Evolutionary conservation across 73 alveolate species (phyloP), one percentile per base, ranked within the genome.

Genomic region (Symbiodinium natans): DNA sequence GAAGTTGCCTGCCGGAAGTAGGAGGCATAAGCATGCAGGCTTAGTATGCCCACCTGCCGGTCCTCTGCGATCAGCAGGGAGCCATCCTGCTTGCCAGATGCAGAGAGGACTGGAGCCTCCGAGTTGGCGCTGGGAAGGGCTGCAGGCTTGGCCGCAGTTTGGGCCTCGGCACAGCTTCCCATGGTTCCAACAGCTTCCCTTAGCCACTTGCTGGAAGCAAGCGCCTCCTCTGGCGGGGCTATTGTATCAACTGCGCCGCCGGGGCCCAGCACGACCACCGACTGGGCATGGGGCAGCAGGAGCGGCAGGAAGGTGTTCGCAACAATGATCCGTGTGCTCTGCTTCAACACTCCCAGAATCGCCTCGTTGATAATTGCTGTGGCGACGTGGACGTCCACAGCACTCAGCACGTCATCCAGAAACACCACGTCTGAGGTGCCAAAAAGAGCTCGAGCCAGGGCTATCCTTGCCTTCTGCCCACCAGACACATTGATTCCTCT

Each of bases 401-500:
- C 86, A 34, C 85, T 56, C 31, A 87, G 84, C 63, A 87, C 94
- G 41, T 87, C 94, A 41, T 87, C 94, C 94, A 87, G 40, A 36
- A 87, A 71, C 42, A 87, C 94, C 68, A 87, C 94, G 63, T 87
- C 94, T 31, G 52, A 13, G 7, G 94, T 21, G 80, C 80, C 43
- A 41, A 87, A 34, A 41, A 87, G 41, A 7, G 83, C 48, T 41
- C 94, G 94, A 9, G 94, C 94, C 59, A 87, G 41, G 34, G 68
- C 94, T 42, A 87, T 85, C 9, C 94, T 80, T 1, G 94, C 94
- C 94, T 87, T 39, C 48, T 90, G 97, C n/a, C 97, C 97, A 5
- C 97, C 97, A 19, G 97, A 90, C 54, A 90, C 80, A 83, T 90
- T 90, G 97, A 90, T 90, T 25, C 97, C 97, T 17, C 33, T 63